Percentiles rank a stretch among this genome's conserved stretches.
Conservation (phyloP, 257 asterid species). For the Leonotis leonurus region DNA sequence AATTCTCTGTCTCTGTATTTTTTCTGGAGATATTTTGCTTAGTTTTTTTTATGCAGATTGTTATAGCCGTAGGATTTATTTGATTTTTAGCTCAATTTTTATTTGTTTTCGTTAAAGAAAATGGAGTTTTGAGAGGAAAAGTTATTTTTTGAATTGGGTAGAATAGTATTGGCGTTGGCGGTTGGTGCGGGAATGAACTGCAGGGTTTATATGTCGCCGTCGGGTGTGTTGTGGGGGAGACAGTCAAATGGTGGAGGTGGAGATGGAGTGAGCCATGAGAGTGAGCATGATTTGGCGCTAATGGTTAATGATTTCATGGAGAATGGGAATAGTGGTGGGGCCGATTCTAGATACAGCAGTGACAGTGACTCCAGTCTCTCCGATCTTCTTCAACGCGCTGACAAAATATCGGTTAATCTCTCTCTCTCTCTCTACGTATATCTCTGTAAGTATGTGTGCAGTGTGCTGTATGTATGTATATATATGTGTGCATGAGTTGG, state of each 20-base stretch:
- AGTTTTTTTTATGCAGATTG: not conserved
- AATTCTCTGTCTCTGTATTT: not conserved
- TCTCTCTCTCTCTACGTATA: not conserved
- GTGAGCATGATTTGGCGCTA: constrained; percentile 69
- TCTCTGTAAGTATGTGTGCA: too few species aligned
- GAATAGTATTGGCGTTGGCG: constrained; percentile 14
- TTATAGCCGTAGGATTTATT: not conserved
- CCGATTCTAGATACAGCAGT: constrained; percentile 54
- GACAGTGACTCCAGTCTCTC: constrained; percentile 61
- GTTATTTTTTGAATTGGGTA: constrained; percentile 3
- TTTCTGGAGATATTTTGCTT: not conserved
- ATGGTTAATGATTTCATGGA: constrained; percentile 81
- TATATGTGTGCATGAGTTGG: not conserved
- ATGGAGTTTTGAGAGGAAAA: constrained; percentile 6
- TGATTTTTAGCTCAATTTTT: not conserved
- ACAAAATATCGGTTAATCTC: constrained; percentile 60
- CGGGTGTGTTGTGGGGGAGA: constrained; percentile 42
- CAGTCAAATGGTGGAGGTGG: constrained; percentile 27
- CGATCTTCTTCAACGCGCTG: constrained; percentile 53
- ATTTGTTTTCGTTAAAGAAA: not conserved
- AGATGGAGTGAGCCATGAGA: constrained; percentile 46
- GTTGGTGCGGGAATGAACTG: constrained; percentile 49
- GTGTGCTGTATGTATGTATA: not conserved
- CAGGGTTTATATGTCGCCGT: constrained; percentile 28
- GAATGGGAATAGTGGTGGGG: constrained; percentile 54